Percentiles rank a stretch among this genome's conserved stretches.
Conservation (phyloP, 2,329 filamentous ascomycete genomes). For the Botrytis galanthina region DNA sequence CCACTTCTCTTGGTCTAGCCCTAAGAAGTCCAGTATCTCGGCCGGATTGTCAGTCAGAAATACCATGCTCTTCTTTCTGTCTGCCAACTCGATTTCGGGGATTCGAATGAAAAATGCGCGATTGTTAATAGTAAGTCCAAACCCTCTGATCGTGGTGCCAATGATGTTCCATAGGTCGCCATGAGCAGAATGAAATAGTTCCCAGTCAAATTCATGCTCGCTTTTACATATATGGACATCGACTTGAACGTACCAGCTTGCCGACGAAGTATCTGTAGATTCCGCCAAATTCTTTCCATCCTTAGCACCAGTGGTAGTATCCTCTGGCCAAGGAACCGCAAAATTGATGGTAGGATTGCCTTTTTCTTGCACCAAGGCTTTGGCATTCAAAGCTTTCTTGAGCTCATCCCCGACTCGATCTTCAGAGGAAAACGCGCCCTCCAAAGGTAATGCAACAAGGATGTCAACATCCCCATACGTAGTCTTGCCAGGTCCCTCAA, state of each 20-base stretch:
- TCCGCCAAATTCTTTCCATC: not conserved
- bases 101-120: conserved; percentile 63
- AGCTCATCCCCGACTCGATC: conserved; percentile 37
- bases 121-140: conserved; percentile 66
- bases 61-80: conserved; percentile 55
- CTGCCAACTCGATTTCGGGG: conserved; percentile 60
- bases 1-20: conserved; percentile 53
- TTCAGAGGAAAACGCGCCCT: conserved; percentile 17
- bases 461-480: conserved; percentile 75
- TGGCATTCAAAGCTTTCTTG: conserved; percentile 47
- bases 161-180: conserved; percentile 70
- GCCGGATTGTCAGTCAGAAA: conserved; percentile 58
- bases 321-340: conserved; percentile 55
- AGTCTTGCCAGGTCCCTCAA: conserved; percentile 66
- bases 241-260: conserved; percentile 58
- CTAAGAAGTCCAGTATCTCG: conserved; percentile 60
- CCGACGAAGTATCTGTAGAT: not conserved
- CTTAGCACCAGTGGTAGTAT: not conserved
- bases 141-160: conserved; percentile 59
- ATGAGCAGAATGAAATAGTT: conserved; percentile 65
- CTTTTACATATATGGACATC: conserved; percentile 59
- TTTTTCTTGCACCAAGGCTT: conserved; percentile 38
- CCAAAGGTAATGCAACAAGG: conserved; percentile 48
- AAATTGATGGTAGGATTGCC: conserved; percentile 44
- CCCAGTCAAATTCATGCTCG: conserved; percentile 53